These are phyloP conservation scores for Trametes sp. DNA, from an alignment of 1,284 basidiomycete species.

Conservation along the genomic window DNA sequence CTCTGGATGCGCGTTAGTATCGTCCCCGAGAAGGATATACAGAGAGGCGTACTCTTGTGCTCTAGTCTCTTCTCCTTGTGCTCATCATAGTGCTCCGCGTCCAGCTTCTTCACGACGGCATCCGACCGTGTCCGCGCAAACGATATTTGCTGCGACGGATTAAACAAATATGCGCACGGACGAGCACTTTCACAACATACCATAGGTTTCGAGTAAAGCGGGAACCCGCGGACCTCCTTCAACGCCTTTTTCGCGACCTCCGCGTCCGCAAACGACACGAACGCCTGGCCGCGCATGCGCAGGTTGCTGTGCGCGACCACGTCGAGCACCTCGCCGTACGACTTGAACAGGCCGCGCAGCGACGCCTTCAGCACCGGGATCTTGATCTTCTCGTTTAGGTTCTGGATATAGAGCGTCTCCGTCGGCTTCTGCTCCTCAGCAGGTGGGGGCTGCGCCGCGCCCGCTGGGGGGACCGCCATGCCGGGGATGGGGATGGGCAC, in stretches of 20 bases:
- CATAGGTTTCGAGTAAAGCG: conserved; percentile 96
- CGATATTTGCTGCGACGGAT: conserved; percentile 79
- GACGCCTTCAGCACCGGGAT: conserved; percentile 90
- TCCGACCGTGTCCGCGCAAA: conserved; percentile 92
- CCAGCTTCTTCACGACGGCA: conserved; percentile 82
- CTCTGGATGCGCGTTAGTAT: conserved; percentile 53
- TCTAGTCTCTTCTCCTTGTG: conserved; percentile 81
- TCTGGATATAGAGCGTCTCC: conserved; percentile 96
- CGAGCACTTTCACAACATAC: conserved; percentile 51
- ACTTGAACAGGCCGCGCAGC: conserved; percentile 89
- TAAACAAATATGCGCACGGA: neutral
- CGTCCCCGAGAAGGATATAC: neutral
- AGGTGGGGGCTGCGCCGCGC: conserved; percentile 39
- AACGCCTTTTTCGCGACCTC: conserved; percentile 88
- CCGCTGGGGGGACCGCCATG: conserved; percentile 26
- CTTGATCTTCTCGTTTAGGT: conserved; percentile 97
- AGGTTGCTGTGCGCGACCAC: conserved; percentile 94
- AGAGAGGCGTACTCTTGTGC: conserved; percentile 75
- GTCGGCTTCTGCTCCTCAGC: conserved; percentile 58
- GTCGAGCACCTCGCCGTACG: conserved; percentile 91
- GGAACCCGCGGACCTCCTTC: conserved; percentile 94
- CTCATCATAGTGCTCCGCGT: conserved; percentile 69
- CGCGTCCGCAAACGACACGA: conserved; percentile 88
- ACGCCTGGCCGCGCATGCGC: conserved; percentile 98
- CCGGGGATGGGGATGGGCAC: conserved; percentile 41